Evolutionary conservation across 2,329 filamentous ascomycete species (phyloP), one percentile per base, ranked within the genome.

Genomic region (Aureobasidium pullulans): DNA sequence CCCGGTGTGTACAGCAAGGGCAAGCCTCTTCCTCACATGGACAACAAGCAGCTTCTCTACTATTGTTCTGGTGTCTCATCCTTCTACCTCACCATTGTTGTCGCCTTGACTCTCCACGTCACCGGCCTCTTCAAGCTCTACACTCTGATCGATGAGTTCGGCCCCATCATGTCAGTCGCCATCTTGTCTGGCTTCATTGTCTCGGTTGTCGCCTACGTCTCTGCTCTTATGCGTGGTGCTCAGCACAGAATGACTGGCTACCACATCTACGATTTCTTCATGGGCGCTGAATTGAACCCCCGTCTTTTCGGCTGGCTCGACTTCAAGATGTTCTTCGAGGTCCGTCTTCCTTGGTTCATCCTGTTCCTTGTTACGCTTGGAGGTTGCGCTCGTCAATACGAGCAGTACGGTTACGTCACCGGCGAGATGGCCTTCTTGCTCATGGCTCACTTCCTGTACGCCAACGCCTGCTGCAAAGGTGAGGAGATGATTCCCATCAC

Each of bases 261-360:
- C 66, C 82, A 81, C 47, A 76, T 94, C 67, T 93, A 94, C 72
- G 90, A 95, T 76, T 94, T 94, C 75, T 95, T 94, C 79, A 91
- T 94, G 84, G 90, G 90, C 57, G 87, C 88, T 11, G 90, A 95
- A 76, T 79, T 95, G 59, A 94, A 95, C 76, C 90, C 90, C 4
- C 82, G 90, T 65, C 83, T 96, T 66, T 73, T 73, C 70, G 87
- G 86, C 59, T 86, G 90, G 66, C 76, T 95, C 53, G 90, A 95
- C 74, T 90, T 94, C 77, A 95, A 95, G 77, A 94, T 95, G 90
- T 96, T 96, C 77, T 94, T 90, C 69, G 91, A 96, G 73, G 90
- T 96, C 62, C 87, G 91, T 66, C 82, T 96, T 64, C 91, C 91
- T 39, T 96, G 91, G 91, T 96, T 86, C 75, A 92, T 96, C 65